Evolutionary conservation across 768 basidiomycete genomes (phyloP), one percentile per base, ranked within the genome.

Genomic region (Amanita thiersii): DNA sequence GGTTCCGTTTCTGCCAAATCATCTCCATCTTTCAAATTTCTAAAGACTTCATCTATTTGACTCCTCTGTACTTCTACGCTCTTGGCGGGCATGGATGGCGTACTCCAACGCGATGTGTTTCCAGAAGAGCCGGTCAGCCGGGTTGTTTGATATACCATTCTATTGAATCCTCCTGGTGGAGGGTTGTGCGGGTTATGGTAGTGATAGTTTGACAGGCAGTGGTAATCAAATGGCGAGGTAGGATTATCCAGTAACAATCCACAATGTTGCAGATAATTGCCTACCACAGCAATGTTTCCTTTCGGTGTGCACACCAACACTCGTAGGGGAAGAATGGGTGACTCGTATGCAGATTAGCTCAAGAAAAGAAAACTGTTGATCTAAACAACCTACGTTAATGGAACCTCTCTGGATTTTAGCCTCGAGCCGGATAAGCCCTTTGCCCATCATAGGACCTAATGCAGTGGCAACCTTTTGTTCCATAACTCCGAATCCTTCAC

Each of bases 21-120:
- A 48, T 86, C 88, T 12, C 89, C 93, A 50, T 79, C 81, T 58
- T 82, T 82, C 51, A 98, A 54, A 51, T 74, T 90, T 64, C 85
- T 84, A 68, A 97, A 97, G 1, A 98, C 68, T 50, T 96, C 86
- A 49, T 98, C 93, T 10, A 97, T 84, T 56, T 97, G 93, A 57
- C 79, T 85, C 49, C 92, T 70, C 61, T 96, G 92, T 26, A 94
- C 77, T 56, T 96, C 92, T 5, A 93, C 80, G 46, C 79, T 88
- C 63, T 88, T 92, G 2, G 75, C 75, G 5, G 77, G 62, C 18
- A 74, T 67, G 10, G 65, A 61, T 19, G 77, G 70, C 9, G 77
- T 68, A 37, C 62, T 63, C 82, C 83, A 87, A 37, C 77, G 69
- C 14, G 70, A 68, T 34, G 57, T 54, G 37, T 59, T 58, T 20